phyloP scores from a whole-genome alignment of 768 basidiomycete species.

The Gyrodon lividus region DNA sequence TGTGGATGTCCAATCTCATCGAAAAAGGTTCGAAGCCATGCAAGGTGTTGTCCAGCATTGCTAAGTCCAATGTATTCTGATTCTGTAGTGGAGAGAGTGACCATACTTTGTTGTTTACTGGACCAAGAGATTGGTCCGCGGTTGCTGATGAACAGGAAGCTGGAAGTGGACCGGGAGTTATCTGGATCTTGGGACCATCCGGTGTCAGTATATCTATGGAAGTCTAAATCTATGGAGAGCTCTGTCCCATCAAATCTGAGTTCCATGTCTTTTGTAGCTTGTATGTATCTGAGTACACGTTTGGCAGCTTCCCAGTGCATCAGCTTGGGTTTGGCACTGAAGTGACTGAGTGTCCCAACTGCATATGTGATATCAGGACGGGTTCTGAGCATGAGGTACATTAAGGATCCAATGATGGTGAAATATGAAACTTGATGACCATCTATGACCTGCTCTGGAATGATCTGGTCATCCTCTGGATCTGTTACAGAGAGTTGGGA shows the following conservation, averaged over 20 bases:
- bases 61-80: neutral
- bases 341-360: neutral
- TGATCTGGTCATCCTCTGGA: too few relatives aligned
- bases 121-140: neutral
- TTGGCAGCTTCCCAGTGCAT: neutral
- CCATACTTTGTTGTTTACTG: too few relatives aligned
- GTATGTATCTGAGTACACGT: neutral
- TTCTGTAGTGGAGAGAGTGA: too few relatives aligned
- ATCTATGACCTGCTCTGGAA: too few relatives aligned
- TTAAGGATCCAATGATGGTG: too few relatives aligned
- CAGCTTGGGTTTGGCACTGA: neutral
- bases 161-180: neutral
- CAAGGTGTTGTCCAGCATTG: neutral
- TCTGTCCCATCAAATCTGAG: neutral
- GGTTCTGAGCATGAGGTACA: conserved; percentile 4
- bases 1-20: neutral
- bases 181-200: neutral
- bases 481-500: too few relatives aligned
- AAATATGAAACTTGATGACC: too few relatives aligned
- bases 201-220: neutral
- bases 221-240: neutral
- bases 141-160: neutral
- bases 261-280: neutral
- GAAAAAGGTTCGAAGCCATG: neutral
- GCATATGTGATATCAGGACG: neutral